A percentile compares a stretch with the other conserved stretches of the same genome.
phyloP scores from a whole-genome alignment of 2,329 filamentous ascomycete species.

The Diaporthe citri region DNA sequence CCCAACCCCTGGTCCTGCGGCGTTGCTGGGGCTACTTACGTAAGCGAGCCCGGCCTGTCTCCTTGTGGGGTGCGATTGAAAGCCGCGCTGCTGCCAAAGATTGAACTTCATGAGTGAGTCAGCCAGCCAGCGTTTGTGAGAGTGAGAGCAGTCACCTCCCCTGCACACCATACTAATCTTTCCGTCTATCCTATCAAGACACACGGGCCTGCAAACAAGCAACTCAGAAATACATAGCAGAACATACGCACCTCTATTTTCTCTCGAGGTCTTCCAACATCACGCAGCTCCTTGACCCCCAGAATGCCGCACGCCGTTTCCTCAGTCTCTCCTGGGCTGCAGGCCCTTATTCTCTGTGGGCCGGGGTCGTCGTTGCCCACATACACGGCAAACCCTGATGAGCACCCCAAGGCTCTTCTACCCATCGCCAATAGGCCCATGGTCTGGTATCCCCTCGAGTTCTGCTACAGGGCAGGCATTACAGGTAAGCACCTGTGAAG shows the following conservation, averaged over 20 bases:
- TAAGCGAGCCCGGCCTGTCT: background rate
- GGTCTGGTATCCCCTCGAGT: constrained; percentile 91
- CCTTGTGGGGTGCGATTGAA: background rate
- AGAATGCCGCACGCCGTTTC: constrained; percentile 81
- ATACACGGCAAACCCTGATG: constrained; percentile 83
- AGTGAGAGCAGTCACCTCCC: background rate
- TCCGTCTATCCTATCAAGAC: background rate
- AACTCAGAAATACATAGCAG: background rate
- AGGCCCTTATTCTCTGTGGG: constrained; percentile 86
- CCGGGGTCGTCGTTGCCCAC: constrained; percentile 86
- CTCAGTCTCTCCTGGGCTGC: constrained; percentile 81
- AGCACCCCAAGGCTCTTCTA: constrained; percentile 84
- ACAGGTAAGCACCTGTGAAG: constrained; percentile 65
- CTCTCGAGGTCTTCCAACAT: background rate
- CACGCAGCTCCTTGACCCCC: constrained; percentile 24
- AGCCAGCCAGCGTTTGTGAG: constrained; percentile 16
- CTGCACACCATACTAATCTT: background rate
- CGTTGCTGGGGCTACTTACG: background rate
- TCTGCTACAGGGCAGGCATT: constrained; percentile 85
- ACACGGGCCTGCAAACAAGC: background rate
- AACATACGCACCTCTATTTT: background rate
- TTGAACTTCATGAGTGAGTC: constrained; percentile 33
- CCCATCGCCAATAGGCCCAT: constrained; percentile 88
- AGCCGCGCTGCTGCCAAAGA: constrained; percentile 10
- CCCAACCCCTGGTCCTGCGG: background rate